These are phyloP conservation scores for Ciborinia camelliae DNA, from an alignment of 2,329 filamentous ascomycete species.

Conservation along the genomic window DNA sequence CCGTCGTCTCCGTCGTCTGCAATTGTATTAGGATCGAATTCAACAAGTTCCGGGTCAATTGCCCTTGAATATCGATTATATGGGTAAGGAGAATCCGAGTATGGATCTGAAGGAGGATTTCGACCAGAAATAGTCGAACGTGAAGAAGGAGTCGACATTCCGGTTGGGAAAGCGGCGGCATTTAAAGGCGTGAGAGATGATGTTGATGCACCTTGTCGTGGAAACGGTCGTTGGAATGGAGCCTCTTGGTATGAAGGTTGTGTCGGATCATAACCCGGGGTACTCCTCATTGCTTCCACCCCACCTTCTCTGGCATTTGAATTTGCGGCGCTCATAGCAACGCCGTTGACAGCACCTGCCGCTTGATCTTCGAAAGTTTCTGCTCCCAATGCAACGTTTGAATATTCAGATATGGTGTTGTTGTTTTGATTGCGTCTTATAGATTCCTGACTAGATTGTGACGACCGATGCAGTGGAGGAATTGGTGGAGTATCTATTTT, in stretches of 20 bases:
- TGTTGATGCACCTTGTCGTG: constrained; percentile 26
- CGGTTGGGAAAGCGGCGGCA: constrained; percentile 34
- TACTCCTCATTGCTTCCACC: constrained; percentile 54
- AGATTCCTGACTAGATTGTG: constrained; percentile 30
- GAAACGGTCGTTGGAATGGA: constrained; percentile 17
- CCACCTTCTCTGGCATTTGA: constrained; percentile 63
- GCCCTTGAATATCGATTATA: constrained; percentile 33
- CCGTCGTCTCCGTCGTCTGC: constrained; percentile 87
- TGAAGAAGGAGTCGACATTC: constrained; percentile 32
- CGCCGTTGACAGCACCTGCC: constrained; percentile 63
- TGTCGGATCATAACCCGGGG: constrained; percentile 32
- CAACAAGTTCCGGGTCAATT: constrained; percentile 33
- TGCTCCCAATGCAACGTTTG: constrained; percentile 55
- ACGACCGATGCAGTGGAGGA: constrained; percentile 36
- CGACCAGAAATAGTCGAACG: constrained; percentile 31
- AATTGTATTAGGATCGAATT: constrained; percentile 67
- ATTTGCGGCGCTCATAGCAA: constrained; percentile 64
- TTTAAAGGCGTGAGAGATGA: constrained; percentile 34
- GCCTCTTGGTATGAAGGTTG: constrained; percentile 21
- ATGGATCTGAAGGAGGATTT: constrained; percentile 30
- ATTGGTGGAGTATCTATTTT: constrained; percentile 28
- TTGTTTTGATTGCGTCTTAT: constrained; percentile 16
- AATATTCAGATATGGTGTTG: constrained; percentile 29
- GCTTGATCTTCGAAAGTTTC: constrained; percentile 65
- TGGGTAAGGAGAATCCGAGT: constrained; percentile 30